Percentiles rank a stretch among this genome's conserved stretches.
Conservation (phyloP, 1,139 yeast genomes). For the Debaryomyces udenii region DNA sequence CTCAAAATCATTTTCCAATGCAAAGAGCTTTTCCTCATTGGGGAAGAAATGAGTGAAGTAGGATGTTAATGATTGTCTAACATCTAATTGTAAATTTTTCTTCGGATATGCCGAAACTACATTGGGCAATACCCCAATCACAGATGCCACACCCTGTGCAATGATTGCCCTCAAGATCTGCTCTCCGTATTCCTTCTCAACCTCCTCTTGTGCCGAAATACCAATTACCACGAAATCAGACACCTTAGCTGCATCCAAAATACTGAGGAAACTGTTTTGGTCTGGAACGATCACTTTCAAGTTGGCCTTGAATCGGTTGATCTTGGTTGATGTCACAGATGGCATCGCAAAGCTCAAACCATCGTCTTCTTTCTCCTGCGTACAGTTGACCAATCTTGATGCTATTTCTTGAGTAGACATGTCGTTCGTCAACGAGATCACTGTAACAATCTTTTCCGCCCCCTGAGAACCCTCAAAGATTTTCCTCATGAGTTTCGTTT, state of each 20-base stretch:
- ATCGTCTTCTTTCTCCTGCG: slow-evolving; percentile 32
- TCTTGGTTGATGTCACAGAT: slow-evolving; percentile 50
- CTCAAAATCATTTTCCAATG: slow-evolving; percentile 70
- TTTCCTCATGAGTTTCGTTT: slow-evolving; percentile 53
- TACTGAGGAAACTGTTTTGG: slow-evolving; percentile 61
- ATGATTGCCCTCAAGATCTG: slow-evolving; percentile 84
- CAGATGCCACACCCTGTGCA: slow-evolving; percentile 89
- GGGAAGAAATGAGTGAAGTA: slow-evolving; percentile 92
- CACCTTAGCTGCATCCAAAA: slow-evolving; percentile 84
- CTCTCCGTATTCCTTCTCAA: slow-evolving; percentile 79
- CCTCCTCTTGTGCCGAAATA: slow-evolving; percentile 82
- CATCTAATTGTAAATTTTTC: slow-evolving; percentile 75
- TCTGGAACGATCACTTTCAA: slow-evolving; percentile 79
- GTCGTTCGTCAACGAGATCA: slow-evolving; percentile 79
- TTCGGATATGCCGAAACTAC: slow-evolving; percentile 67
- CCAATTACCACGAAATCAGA: slow-evolving; percentile 90
- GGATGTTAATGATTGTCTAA: slow-evolving; percentile 78
- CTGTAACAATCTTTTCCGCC: slow-evolving; percentile 79
- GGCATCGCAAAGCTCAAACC: slow-evolving; percentile 43
- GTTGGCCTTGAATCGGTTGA: slow-evolving; percentile 72
- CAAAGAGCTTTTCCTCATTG: slow-evolving; percentile 72
- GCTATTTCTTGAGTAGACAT: slow-evolving; percentile 63
- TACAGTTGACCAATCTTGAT: slow-evolving; percentile 46
- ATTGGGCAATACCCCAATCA: slow-evolving; percentile 81
- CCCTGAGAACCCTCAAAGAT: slow-evolving; percentile 81